A percentile compares a stretch with the other conserved stretches of the same genome.
Conservation (phyloP, 768 basidiomycete species). For the Chalciporus pseudorubinellus region DNA sequence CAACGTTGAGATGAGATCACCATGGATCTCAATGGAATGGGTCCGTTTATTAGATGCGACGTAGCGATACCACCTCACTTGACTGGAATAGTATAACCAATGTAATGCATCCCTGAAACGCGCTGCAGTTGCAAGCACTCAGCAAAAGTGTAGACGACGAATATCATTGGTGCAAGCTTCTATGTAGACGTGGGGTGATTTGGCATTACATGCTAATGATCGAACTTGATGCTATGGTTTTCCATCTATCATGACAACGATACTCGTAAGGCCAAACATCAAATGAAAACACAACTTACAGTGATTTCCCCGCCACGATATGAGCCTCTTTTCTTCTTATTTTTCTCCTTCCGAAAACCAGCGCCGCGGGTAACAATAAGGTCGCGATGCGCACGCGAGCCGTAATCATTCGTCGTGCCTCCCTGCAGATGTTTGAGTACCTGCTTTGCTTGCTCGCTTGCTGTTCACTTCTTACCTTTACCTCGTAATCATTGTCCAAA, state of each 20-base stretch:
- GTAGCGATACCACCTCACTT: slow-evolving; percentile 1
- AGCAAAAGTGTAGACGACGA: not conserved
- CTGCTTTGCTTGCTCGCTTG: not conserved
- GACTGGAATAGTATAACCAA: slow-evolving; percentile 1
- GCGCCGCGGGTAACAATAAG: slow-evolving; percentile 91
- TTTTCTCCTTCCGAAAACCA: slow-evolving; percentile 98
- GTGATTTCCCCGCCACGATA: slow-evolving; percentile 96
- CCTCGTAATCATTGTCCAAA: slow-evolving; percentile 75
- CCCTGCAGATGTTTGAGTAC: slow-evolving; percentile 39
- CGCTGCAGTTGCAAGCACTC: not conserved
- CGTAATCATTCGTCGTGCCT: slow-evolving; percentile 77
- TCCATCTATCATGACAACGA: slow-evolving; percentile 49
- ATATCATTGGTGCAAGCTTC: not conserved
- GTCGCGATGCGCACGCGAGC: slow-evolving; percentile 79
- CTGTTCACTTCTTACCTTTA: slow-evolving; percentile 54
- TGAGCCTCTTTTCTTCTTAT: slow-evolving; percentile 97
- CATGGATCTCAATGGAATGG: slow-evolving; percentile 47
- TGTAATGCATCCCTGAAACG: not conserved
- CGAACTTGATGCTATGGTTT: slow-evolving; percentile 87
- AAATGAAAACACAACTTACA: slow-evolving; percentile 42
- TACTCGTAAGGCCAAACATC: not conserved
- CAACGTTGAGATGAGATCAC: slow-evolving; percentile 10
- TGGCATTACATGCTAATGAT: slow-evolving; percentile 5
- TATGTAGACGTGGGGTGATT: not conserved
- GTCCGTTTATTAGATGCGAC: slow-evolving; percentile 37